Percentiles rank a stretch among this genome's conserved stretches.
Evolutionary conservation across 2,329 filamentous ascomycete species (phyloP).

Genomic region (Acephala macrosclerotiorum): DNA sequence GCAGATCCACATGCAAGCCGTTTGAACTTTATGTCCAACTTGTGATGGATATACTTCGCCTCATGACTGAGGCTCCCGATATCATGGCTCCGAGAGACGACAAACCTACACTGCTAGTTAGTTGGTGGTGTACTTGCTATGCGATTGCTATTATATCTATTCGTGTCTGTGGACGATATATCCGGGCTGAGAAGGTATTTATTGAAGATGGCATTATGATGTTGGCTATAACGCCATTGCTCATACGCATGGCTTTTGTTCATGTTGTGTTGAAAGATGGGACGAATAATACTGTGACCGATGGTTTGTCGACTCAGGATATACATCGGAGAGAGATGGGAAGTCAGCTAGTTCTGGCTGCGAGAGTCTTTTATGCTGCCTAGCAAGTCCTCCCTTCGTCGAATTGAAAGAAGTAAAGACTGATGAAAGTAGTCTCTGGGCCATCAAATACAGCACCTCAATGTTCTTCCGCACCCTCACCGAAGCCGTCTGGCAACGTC

Average conservation of each 20-base stretch:
- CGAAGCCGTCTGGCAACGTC: conserved; percentile 78
- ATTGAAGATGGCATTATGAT: conserved; percentile 87
- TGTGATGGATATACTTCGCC: conserved; percentile 37
- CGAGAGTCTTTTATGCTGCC: conserved; percentile 84
- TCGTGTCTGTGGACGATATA: conserved; percentile 80
- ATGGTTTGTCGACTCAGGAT: conserved; percentile 60
- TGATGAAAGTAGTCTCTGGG: conserved; percentile 74
- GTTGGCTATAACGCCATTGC: conserved; percentile 78
- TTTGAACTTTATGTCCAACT: not conserved
- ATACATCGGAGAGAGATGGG: conserved; percentile 72
- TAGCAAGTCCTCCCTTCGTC: conserved; percentile 67
- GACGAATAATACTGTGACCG: conserved; percentile 82
- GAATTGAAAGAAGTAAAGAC: conserved; percentile 4
- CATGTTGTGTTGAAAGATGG: conserved; percentile 87
- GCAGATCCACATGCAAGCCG: not conserved
- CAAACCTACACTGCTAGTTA: conserved; percentile 89
- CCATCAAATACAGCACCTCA: conserved; percentile 85
- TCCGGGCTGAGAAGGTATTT: conserved; percentile 86
- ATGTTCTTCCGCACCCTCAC: conserved; percentile 90
- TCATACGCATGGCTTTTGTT: conserved; percentile 83
- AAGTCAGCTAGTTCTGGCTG: conserved; percentile 80
- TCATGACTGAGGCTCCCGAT: conserved; percentile 36
- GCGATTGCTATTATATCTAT: conserved; percentile 83
- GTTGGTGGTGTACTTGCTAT: conserved; percentile 92
- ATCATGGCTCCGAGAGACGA: conserved; percentile 52